phyloP scores from a whole-genome alignment of 2,329 filamentous ascomycete genomes.

The Epichloe baconii region DNA sequence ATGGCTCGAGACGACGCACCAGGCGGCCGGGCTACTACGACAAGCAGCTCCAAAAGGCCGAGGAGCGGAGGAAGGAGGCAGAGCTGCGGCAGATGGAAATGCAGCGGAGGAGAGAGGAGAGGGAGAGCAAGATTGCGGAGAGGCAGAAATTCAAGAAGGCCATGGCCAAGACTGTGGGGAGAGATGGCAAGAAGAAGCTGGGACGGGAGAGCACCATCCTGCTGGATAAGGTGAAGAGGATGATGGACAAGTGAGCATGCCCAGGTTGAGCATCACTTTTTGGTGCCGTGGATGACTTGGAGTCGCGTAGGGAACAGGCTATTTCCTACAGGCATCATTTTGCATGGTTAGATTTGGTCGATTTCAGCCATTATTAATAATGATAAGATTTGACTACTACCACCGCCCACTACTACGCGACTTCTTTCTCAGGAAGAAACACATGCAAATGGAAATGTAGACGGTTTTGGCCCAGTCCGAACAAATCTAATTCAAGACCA shows the following conservation, averaged over 20 bases:
- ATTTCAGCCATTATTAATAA: no score
- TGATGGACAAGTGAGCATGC: conserved; percentile 1
- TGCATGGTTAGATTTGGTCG: no score
- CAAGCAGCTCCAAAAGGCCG: conserved; percentile 43
- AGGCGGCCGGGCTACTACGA: conserved; percentile 46
- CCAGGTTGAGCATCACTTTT: no score
- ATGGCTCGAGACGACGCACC: conserved; percentile 22
- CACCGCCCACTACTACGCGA: no score
- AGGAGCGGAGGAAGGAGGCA: conserved; percentile 27
- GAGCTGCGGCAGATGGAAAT: conserved; percentile 30
- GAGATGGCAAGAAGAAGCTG: conserved; percentile 64
- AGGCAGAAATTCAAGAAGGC: conserved; percentile 51
- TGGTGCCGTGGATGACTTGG: no score
- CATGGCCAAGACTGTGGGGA: conserved; percentile 62
- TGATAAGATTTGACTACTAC: no score
- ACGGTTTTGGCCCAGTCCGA: no score
- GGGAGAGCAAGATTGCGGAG: conserved; percentile 53
- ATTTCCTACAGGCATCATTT: no score
- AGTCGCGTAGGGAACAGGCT: no score
- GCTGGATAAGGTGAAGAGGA: conserved; percentile 61
- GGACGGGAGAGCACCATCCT: conserved; percentile 69
- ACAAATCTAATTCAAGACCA: no score
- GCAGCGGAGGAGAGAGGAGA: conserved; percentile 43
- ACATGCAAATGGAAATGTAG: no score
- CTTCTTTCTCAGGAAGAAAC: no score